Conservation (phyloP, 495 filamentous ascomycete genomes). For the Articulospora tetracladia region DNA sequence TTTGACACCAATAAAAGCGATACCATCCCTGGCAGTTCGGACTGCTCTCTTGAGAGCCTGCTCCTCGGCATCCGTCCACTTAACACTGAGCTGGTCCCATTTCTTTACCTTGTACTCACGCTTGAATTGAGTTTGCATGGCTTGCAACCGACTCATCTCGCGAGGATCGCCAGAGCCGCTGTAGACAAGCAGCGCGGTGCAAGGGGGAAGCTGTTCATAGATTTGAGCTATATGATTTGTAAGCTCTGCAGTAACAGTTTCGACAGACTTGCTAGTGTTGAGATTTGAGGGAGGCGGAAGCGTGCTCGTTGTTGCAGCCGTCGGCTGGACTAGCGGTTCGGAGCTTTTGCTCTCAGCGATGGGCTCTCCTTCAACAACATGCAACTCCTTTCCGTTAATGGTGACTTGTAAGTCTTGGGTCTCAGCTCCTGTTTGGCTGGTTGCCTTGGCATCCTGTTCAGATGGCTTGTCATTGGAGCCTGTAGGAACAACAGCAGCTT, state of each 20-base stretch:
- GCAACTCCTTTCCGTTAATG: background rate
- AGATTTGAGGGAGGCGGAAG: slow-evolving; percentile 3
- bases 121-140: slow-evolving; percentile 67
- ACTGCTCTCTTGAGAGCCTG: slow-evolving; percentile 72
- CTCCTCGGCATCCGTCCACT: slow-evolving; percentile 89
- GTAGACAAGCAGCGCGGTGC: slow-evolving; percentile 85
- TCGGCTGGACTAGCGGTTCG: background rate
- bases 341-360: background rate
- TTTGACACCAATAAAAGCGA: slow-evolving; percentile 82
- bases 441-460: background rate
- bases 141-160: slow-evolving; percentile 68
- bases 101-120: slow-evolving; percentile 74
- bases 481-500: slow-evolving; percentile 5
- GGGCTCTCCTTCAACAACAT: background rate
- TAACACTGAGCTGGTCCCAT: slow-evolving; percentile 82
- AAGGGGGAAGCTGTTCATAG: slow-evolving; percentile 71
- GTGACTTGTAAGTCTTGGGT: background rate
- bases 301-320: background rate
- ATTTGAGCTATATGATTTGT: slow-evolving; percentile 58
- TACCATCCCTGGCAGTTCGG: slow-evolving; percentile 63
- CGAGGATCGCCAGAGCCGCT: slow-evolving; percentile 85
- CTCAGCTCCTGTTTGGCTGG: background rate
- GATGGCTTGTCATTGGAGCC: background rate
- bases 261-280: slow-evolving; percentile 31
- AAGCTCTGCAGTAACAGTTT: slow-evolving; percentile 47